Evolutionary conservation across 306 rosid genomes (phyloP).

Genomic region (Cotoneaster glaucophyllus): DNA sequence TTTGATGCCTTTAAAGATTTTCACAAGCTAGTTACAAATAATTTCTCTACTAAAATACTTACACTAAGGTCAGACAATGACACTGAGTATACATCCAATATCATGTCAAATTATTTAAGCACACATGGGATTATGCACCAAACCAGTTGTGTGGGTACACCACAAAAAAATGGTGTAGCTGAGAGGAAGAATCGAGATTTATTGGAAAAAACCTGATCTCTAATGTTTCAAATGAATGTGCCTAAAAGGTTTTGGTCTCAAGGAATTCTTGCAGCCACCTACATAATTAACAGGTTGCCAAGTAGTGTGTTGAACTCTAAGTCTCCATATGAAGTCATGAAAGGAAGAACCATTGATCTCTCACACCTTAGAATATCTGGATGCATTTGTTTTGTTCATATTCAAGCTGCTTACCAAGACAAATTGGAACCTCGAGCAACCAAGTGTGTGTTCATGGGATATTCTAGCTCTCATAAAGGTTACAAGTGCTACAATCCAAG

Average conservation of each 20-base stretch:
- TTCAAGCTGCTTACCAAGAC: not conserved
- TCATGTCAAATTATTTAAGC: too few relatives aligned
- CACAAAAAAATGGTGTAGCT: too few relatives aligned
- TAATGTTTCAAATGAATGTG: not conserved
- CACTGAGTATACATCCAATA: too few relatives aligned
- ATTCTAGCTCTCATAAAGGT: too few relatives aligned
- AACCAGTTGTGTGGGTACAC: too few relatives aligned
- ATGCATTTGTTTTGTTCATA: not conserved
- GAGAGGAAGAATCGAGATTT: too few relatives aligned
- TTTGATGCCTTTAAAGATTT: not conserved
- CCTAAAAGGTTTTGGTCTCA: not conserved
- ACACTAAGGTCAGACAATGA: not conserved
- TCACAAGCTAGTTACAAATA: not conserved
- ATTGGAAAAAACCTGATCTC: too few relatives aligned
- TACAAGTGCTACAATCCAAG: too few relatives aligned
- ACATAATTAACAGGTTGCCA: not conserved
- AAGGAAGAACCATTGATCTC: not conserved
- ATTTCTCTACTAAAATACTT: not conserved
- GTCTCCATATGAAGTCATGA: not conserved
- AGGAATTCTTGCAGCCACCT: not conserved
- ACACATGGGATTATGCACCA: too few relatives aligned
- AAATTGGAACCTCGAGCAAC: too few relatives aligned
- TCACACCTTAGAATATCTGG: not conserved
- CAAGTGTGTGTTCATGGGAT: too few relatives aligned
- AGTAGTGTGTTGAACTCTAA: not conserved